Conservation (phyloP, 495 filamentous ascomycete genomes). For the Neurospora terricola region DNA sequence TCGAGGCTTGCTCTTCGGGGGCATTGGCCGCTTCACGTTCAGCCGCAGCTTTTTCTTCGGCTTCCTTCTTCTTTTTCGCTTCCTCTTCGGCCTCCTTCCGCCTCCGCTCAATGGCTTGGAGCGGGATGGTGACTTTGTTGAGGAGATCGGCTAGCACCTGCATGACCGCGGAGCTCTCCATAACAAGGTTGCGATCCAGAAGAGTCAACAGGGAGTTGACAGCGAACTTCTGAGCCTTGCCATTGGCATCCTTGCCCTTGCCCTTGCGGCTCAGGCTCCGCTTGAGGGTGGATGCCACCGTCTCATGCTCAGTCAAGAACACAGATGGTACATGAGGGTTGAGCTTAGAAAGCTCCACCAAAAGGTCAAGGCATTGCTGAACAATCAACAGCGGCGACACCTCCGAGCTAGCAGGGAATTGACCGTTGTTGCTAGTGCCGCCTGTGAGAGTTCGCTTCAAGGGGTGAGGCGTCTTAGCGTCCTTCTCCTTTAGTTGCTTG, state of each 20-base stretch:
- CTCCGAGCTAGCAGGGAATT: slow-evolving; percentile 54
- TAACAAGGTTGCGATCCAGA: slow-evolving; percentile 82
- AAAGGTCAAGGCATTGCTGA: slow-evolving; percentile 79
- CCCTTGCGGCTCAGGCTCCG: slow-evolving; percentile 68
- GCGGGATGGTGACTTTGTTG: slow-evolving; percentile 77
- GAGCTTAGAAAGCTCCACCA: slow-evolving; percentile 70
- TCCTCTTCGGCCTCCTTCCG: slow-evolving; percentile 61
- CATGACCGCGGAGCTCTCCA: slow-evolving; percentile 93
- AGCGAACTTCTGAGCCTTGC: slow-evolving; percentile 75
- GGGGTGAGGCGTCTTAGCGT: slow-evolving; percentile 67
- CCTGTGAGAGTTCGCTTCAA: slow-evolving; percentile 57
- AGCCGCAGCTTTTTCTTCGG: slow-evolving; percentile 12
- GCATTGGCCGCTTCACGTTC: slow-evolving; percentile 12
- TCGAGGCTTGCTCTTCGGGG: slow-evolving; percentile 14
- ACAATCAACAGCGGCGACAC: slow-evolving; percentile 90
- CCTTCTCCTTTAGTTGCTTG: slow-evolving; percentile 58
- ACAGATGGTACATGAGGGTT: slow-evolving; percentile 78
- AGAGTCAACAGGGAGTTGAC: slow-evolving; percentile 83
- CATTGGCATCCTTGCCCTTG: slow-evolving; percentile 66
- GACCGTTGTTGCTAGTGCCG: slow-evolving; percentile 20
- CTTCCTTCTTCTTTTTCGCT: slow-evolving; percentile 40
- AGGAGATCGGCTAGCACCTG: slow-evolving; percentile 81
- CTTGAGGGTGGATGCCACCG: slow-evolving; percentile 58
- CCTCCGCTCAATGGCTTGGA: slow-evolving; percentile 71
- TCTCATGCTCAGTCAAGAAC: slow-evolving; percentile 94